phyloP scores from a whole-genome alignment of 2,329 filamentous ascomycete genomes.

The Verticillium alfalfae region DNA sequence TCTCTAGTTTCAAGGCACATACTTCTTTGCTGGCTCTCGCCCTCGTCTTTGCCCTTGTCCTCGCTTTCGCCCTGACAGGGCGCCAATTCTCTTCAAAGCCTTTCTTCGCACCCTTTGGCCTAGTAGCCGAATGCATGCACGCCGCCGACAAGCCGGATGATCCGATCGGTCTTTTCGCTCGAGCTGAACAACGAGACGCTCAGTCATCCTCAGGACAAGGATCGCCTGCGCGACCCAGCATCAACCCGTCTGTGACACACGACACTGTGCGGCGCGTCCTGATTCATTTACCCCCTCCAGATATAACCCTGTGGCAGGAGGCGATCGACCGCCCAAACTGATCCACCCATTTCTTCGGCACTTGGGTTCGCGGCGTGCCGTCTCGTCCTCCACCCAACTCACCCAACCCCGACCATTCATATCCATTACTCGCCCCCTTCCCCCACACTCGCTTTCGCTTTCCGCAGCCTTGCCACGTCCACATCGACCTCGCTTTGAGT shows the following conservation, averaged over 20 bases:
- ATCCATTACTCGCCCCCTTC: neutral
- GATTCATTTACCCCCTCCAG: neutral
- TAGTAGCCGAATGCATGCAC: neutral
- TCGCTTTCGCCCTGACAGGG: neutral
- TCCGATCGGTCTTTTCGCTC: neutral
- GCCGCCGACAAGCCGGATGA: neutral
- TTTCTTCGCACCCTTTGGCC: neutral
- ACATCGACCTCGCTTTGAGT: neutral
- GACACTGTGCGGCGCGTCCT: too few species aligned
- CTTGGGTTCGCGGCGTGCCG: neutral
- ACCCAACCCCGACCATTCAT: neutral
- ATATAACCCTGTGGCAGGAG: neutral
- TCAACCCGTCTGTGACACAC: neutral
- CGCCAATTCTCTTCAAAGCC: neutral
- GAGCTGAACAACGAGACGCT: neutral
- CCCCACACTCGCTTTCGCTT: neutral
- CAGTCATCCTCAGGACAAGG: neutral
- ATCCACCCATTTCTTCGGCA: neutral
- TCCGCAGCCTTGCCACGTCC: neutral
- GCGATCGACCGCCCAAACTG: neutral
- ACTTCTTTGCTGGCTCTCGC: neutral
- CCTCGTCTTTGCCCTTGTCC: neutral
- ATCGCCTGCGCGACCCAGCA: neutral
- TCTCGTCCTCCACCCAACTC: too few species aligned
- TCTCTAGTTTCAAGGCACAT: neutral